Evolutionary conservation across 768 basidiomycete species (phyloP).

Genomic region (Myochromella boudieri): DNA sequence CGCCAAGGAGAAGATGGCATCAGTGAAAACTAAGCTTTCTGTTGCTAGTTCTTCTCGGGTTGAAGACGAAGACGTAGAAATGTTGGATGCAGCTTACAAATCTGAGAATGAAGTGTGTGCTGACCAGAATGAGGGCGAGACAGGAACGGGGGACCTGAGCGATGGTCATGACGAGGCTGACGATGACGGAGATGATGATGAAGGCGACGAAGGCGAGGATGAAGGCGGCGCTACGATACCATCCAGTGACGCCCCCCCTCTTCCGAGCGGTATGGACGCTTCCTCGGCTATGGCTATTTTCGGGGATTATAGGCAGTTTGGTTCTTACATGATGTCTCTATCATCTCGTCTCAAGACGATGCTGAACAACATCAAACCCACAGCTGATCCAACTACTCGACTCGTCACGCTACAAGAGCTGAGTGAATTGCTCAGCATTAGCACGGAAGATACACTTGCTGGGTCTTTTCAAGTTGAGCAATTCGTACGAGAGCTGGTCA

Average conservation of each 20-base stretch:
- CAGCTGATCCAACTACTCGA: slow-evolving; percentile 82
- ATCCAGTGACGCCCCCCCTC: slow-evolving; percentile 39
- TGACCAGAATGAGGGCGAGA: slow-evolving; percentile 32
- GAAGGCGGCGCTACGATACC: slow-evolving; percentile 33
- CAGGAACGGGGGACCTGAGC: slow-evolving; percentile 41
- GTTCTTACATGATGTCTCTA: slow-evolving; percentile 91
- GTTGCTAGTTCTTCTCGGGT: slow-evolving; percentile 62
- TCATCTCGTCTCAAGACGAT: slow-evolving; percentile 87
- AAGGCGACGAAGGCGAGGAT: slow-evolving; percentile 46
- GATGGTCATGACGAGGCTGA: slow-evolving; percentile 50
- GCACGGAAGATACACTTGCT: slow-evolving; percentile 94
- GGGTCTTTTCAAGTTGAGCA: slow-evolving; percentile 95
- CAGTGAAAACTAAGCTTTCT: slow-evolving; percentile 58
- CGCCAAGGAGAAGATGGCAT: slow-evolving; percentile 58
- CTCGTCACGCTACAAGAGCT: slow-evolving; percentile 91
- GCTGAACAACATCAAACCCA: slow-evolving; percentile 83
- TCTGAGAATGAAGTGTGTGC: slow-evolving; percentile 47
- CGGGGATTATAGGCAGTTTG: slow-evolving; percentile 84
- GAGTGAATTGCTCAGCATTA: slow-evolving; percentile 92
- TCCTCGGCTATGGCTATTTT: slow-evolving; percentile 77
- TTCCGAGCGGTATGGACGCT: slow-evolving; percentile 62
- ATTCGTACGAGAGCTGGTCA: slow-evolving; percentile 89
- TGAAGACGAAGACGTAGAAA: slow-evolving; percentile 74
- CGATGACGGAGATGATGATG: slow-evolving; percentile 44
- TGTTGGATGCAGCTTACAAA: slow-evolving; percentile 66